Conservation (phyloP, 225 moss, liverwort and hornwort genomes). For the Bryum argenteum region DNA sequence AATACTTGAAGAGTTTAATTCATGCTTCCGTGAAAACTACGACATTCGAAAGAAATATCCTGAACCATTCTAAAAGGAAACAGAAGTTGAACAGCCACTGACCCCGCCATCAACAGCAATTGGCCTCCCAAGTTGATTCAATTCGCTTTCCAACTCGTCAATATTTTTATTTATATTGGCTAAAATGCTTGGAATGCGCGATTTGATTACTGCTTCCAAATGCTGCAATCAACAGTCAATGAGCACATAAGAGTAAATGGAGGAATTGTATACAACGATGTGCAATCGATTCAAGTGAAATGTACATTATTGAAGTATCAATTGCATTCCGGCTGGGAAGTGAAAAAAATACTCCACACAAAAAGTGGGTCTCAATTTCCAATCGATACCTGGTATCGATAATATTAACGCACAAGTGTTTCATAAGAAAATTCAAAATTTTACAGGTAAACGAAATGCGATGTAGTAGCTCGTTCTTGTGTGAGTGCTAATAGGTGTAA, state of each 20-base stretch:
- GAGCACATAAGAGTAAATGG: neutral
- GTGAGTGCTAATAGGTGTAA: constrained; percentile 7
- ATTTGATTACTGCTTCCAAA: constrained; percentile 82
- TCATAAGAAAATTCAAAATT: too few species aligned
- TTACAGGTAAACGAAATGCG: neutral
- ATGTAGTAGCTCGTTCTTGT: neutral
- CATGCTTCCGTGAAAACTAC: neutral
- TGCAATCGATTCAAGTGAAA: too few species aligned
- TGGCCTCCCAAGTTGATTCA: constrained; percentile 84
- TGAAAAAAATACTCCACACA: too few species aligned
- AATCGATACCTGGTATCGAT: neutral
- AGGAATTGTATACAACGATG: neutral
- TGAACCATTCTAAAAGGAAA: neutral
- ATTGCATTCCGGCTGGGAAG: too few species aligned
- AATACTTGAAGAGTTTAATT: neutral
- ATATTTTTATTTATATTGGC: constrained; percentile 77
- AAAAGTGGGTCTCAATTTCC: neutral
- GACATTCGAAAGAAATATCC: neutral
- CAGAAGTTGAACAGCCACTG: neutral
- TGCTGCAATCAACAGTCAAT: constrained; percentile 51
- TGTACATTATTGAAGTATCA: too few species aligned
- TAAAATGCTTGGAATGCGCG: constrained; percentile 79
- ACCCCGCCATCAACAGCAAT: constrained; percentile 74
- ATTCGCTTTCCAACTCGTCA: constrained; percentile 76
- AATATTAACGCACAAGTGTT: neutral